Base-by-base conservation (phyloP, 78 protist genomes). In the Dictyostelium intermedium region DNA sequence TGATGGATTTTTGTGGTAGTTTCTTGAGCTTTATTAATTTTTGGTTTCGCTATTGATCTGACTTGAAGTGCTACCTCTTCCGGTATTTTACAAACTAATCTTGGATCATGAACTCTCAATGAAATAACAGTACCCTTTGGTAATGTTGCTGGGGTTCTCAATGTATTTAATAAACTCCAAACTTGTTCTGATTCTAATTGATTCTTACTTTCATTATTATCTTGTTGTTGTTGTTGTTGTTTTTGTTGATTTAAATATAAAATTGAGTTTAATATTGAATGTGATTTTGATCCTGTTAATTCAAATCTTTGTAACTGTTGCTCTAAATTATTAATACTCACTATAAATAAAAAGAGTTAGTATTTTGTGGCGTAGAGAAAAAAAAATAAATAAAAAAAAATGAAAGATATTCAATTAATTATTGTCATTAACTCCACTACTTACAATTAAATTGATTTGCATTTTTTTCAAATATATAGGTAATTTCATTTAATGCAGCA, bases 271-370 rank as follows among this genome's bases (percentile, higher is more conserved):
- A 92, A 73, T 9, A 84, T 37, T 6, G 60, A 11, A 27, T 83
- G 83, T n/a, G 91, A 47, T 23, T 92, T 85, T 27, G 91, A 76
- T 16, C 96, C 96, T 18, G 92, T 92, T 30, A 92, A 43, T 34
- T 84, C 92, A 25, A 84, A 92, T 82, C 96, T 73, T 56, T 61
- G 84, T 47, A 92, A 25, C 43, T 84, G 69, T 18, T 74, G 79
- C 11, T 72, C 61, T 3, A 92, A 27, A 14, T 91, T 84, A 11
- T 66, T 74, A 13, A 92, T 45, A 23, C 0, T 87, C n/a, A 69
- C 84, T 39, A 20, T 72, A 61, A 16, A 9, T 23, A 76, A 37
- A 16, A 23, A 14, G 32, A 2, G 41, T 30, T 20, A 39, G 41
- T 76, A 37, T n/a, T n/a, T n/a, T n/a, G n/a, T n/a, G n/a, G n/a